Evolutionary conservation across 2,329 filamentous ascomycete species (phyloP), one percentile per base, ranked within the genome.

Genomic region (Calonectria fujianensis): DNA sequence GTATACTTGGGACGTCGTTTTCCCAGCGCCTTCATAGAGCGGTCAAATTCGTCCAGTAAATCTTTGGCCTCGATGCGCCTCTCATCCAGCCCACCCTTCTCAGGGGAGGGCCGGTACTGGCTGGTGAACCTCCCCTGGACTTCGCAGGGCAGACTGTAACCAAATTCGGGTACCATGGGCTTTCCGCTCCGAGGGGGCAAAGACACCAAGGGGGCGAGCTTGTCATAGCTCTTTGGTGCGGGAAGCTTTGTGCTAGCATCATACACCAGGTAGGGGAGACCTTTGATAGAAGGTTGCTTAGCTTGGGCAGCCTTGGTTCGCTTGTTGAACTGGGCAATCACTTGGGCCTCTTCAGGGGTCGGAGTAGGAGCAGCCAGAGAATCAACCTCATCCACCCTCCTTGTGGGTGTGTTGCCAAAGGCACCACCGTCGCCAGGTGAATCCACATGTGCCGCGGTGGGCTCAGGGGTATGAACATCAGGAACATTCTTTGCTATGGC

Each of bases 1-100:
- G 87, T 87, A 71, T 88, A 88, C 72, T 88, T 88, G 2, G 87
- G 87, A 27, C 86, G 84, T 29, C 86, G 83, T 76, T 86, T 86
- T 20, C 86, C 87, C 57, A 88, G 76, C 3, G 77, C 79, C 65
- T 82, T 84, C 86, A 88, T 88, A 11, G 84, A 82, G 51, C 79
- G 82, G 51, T 88, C 85, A 75, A 86, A 88, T 39, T 87, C 83
- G 51, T 86, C 85, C 29, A 88, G 77, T 3, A 87, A 72, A 4
- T 75, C 70, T 69, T 86, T 85, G 20, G 86, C 85, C 74, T 88
- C 87, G 20, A 81, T 80, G 24, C 83, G 84, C 39, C 87, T 82
- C 72, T 88, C 86, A 52, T 88, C 86, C 10, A 87, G 77, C 0
- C 86, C 87, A 37, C 79, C 80, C 68, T 84, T 85, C 29, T 86